A percentile compares a stretch with the other conserved stretches of the same genome.
These are phyloP conservation scores for Flammula alnicola DNA, from an alignment of 1,284 basidiomycete species.

Conservation along the genomic window DNA sequence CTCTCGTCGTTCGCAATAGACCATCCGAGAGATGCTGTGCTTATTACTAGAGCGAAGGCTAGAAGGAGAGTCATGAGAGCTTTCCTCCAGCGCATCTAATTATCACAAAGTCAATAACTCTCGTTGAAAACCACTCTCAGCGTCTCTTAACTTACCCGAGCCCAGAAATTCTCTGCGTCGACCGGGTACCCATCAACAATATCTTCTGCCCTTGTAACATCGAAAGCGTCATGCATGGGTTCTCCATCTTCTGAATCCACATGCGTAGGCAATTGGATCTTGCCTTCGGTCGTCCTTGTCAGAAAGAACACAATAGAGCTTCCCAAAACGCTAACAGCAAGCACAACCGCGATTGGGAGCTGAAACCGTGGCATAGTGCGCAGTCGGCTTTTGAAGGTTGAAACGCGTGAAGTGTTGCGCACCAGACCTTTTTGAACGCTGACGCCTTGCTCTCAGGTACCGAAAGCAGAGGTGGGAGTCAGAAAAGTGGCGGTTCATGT, in stretches of 20 bases:
- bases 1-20: constrained; percentile 44
- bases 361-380: constrained; percentile 62
- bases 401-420: background rate
- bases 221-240: constrained; percentile 68
- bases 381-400: background rate
- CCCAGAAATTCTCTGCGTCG: constrained; percentile 75
- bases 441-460: background rate
- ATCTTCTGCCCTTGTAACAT: constrained; percentile 75
- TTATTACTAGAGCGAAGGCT: constrained; percentile 50
- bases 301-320: constrained; percentile 52
- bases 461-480: constrained; percentile 14
- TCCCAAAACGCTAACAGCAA: constrained; percentile 47
- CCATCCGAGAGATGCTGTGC: constrained; percentile 60
- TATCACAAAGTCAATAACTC: background rate
- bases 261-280: constrained; percentile 58
- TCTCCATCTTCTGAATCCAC: constrained; percentile 39
- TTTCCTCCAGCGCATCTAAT: constrained; percentile 63
- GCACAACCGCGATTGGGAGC: constrained; percentile 53
- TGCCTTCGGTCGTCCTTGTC: constrained; percentile 48
- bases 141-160: constrained; percentile 48
- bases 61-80: constrained; percentile 50
- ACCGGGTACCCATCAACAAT: constrained; percentile 77
- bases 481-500: background rate
- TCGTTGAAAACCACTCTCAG: background rate
- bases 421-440: constrained; percentile 1